Evolutionary conservation across 306 rosid species (phyloP), one percentile per base, ranked within the genome.

Genomic region (Ammopiptanthus mongolicus): DNA sequence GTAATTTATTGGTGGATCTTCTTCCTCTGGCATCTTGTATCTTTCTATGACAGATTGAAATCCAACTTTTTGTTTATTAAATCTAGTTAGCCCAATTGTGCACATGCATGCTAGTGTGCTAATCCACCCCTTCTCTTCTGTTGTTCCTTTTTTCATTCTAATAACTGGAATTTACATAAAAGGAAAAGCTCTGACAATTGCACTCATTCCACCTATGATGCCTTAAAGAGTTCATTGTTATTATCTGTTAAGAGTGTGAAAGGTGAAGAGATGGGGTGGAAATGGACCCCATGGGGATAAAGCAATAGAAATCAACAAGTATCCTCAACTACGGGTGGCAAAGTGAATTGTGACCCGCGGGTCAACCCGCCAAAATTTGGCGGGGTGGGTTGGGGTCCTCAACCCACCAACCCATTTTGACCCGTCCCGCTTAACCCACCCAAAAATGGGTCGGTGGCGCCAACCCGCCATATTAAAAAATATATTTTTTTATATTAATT

Each of bases 221-320:
- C 19, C 44, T 57, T 63, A 1, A 58, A 75, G 53, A 34, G 39
- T 71, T 67, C 68, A 47, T 55, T 28, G 74, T 59, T 53, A 62
- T 72, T 72, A 76, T 72, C 55, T 77, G 22, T 51, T 60, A 18
- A 51, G 71, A 71, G 69, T 72, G 76, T 70, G 79, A 68, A 74
- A 23, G 69, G 14, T 71, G 71, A 57, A 75, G 17, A 63, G 51
- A 55, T 58, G 69, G 63, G n/a, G 56, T 62, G 25, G 65, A 51
- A 78, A 58, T 57, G 81, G 86, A 66, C 57, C 79, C 85, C 89
- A 88, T 79, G 78, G 81, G 84, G 78, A 67, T 19, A 68, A 76
- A 62, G 66, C 59, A 23, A 36, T 46, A 34, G 68, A 63, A 64
- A 71, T 47, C 81, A 81, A 28, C 65, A 60, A 53, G 56, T 74